Base-by-base conservation (phyloP, 306 rosid genomes). In the Citrullus amarus region DNA sequence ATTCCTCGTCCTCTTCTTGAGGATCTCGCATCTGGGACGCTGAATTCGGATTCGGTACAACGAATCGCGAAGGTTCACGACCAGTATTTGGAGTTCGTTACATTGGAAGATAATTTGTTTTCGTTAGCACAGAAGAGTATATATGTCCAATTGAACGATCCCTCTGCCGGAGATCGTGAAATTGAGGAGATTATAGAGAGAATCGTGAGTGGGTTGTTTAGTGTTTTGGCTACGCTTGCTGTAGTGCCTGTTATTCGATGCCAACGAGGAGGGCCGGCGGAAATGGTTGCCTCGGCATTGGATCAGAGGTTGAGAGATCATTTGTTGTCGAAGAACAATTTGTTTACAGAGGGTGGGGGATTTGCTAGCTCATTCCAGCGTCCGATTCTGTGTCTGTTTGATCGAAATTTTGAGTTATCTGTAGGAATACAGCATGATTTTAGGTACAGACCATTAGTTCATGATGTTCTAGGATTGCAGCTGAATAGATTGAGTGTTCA, bases 391-490 rank as follows among this genome's bases (percentile, higher is more conserved):
- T 95, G 99, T 80, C 73, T 95, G 32, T 95, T 92, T 73, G 97
- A 95, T 65, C 84, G 99, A 80, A 95, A 91, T 82, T 91, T 95
- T 2, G 99, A 95, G 88, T 86, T 95, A 51, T 86, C 97, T 10
- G 99, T 90, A 30, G 99, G 96, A 2, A 91, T 95, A 80, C 97
- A 95, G 82, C 99, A 95, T 59, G 99, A 95, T 86, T 95, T 95
- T 83, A 84, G 99, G 79, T 95, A 95, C 79, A 84, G 95, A 4
- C 91, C 99, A 2, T 90, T 95, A 81, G 97, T 95, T 17, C 97
- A 95, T 57, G 99, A 95, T 80, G 80, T 92, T 74, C 93, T 95
- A 46, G 99, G 99, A 48, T 79, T 95, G 91, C 91, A 84, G 81
- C 76, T 95, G 78, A 95, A 95, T 86, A 87, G 99, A 86, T 76